Conservation (phyloP, 768 basidiomycete species). For the Psilocybe cyanescens region DNA sequence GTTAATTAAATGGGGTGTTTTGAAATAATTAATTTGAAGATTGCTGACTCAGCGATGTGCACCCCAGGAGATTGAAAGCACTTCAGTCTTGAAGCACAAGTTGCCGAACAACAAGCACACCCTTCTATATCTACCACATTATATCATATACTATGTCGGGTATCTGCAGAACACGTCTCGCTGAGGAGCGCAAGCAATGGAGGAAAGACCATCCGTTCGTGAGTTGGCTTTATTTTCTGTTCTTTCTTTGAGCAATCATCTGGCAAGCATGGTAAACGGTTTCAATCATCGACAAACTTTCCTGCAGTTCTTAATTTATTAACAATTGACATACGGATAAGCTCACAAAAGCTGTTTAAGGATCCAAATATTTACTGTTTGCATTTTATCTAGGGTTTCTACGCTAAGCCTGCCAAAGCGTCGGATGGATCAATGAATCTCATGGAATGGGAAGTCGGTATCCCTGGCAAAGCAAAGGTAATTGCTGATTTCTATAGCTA, state of each 20-base stretch:
- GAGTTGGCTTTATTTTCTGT: conserved; percentile 36
- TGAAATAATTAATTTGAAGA: conserved; percentile 12
- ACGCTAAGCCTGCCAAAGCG: conserved; percentile 89
- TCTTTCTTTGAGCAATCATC: not conserved
- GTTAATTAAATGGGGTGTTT: conserved; percentile 4
- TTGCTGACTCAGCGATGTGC: conserved; percentile 24
- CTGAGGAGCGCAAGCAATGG: conserved; percentile 99
- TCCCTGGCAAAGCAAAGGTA: conserved; percentile 90
- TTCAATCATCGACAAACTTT: not conserved
- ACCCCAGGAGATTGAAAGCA: not conserved
- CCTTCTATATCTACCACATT: not conserved
- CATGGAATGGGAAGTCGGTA: conserved; percentile 98
- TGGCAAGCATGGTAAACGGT: not conserved
- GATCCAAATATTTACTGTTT: not conserved
- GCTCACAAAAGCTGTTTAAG: not conserved
- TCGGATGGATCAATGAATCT: conserved; percentile 94
- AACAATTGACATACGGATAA: not conserved
- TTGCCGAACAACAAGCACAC: not conserved
- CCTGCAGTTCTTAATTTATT: not conserved
- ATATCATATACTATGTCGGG: conserved; percentile 65
- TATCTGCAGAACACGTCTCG: conserved; percentile 89
- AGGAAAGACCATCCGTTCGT: conserved; percentile 99
- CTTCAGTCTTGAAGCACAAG: not conserved
- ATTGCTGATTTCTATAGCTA: conserved; percentile 35
- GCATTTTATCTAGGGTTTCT: conserved; percentile 77